phyloP scores from a whole-genome alignment of 163 green algal genomes.

The Scenedesmus sp. region DNA sequence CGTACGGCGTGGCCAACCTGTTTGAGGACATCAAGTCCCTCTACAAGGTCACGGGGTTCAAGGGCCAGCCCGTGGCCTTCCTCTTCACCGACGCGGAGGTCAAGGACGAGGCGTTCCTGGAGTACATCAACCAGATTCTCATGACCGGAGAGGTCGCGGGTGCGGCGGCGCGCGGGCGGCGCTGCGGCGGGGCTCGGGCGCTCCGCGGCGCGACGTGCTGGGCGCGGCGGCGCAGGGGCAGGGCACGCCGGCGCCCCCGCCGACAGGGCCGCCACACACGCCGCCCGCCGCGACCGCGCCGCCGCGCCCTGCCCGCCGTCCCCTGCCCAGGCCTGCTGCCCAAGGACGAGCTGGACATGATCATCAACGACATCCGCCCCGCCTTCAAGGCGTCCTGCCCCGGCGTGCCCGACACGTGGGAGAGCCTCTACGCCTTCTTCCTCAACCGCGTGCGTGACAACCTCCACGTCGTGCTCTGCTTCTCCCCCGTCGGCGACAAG shows the following conservation, averaged over 20 bases:
- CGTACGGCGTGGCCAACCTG: constrained; percentile 87
- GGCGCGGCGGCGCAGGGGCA: constrained; percentile 52
- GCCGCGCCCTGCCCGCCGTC: background rate
- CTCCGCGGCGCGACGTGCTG: too few relatives aligned
- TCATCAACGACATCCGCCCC: constrained; percentile 91
- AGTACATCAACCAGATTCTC: constrained; percentile 98
- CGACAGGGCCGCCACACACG: background rate
- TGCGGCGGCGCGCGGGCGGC: constrained; percentile 74
- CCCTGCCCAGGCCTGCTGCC: constrained; percentile 84
- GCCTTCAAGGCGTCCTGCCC: constrained; percentile 80
- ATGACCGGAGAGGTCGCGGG: constrained; percentile 90
- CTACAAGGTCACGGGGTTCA: constrained; percentile 93
- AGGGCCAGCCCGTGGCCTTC: constrained; percentile 91
- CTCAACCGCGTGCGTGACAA: constrained; percentile 89
- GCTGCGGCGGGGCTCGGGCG: too few relatives aligned
- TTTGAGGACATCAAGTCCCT: constrained; percentile 96
- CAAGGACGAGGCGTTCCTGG: constrained; percentile 94
- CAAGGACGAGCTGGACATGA: constrained; percentile 95
- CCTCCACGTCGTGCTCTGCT: constrained; percentile 95
- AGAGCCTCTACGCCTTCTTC: constrained; percentile 95
- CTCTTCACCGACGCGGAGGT: constrained; percentile 95
- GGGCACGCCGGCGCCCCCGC: background rate
- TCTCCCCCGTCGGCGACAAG: constrained; percentile 90
- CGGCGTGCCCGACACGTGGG: constrained; percentile 83
- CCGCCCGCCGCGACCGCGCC: background rate